phyloP scores from a whole-genome alignment of 768 basidiomycete genomes.

The Amanita pallidorosea region DNA sequence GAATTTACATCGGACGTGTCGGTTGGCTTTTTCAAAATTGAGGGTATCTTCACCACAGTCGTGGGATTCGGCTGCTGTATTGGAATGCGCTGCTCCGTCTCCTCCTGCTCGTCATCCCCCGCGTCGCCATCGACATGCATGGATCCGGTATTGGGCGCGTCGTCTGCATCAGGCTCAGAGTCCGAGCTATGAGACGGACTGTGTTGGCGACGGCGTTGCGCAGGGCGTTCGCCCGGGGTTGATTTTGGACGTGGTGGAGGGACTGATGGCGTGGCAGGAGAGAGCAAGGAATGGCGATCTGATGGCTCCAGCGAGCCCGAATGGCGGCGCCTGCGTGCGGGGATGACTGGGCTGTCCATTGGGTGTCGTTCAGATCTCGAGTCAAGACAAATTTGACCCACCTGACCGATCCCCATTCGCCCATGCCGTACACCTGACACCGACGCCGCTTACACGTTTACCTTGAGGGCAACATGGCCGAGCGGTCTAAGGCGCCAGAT shows the following conservation, averaged over 20 bases:
- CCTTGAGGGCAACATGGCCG: slow-evolving; percentile 30
- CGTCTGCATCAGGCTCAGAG: slow-evolving; percentile 20
- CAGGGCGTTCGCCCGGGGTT: slow-evolving; percentile 55
- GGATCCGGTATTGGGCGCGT: slow-evolving; percentile 4
- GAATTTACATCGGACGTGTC: neutral
- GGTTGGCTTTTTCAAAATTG: neutral
- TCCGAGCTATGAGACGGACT: slow-evolving; percentile 28
- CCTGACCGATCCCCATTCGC: too few relatives aligned
- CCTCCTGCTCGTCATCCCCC: slow-evolving; percentile 12
- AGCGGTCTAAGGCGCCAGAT: slow-evolving; percentile 54
- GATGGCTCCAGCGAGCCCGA: slow-evolving; percentile 40
- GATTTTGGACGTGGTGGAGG: slow-evolving; percentile 68
- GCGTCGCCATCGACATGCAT: slow-evolving; percentile 15
- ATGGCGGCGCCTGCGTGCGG: slow-evolving; percentile 50
- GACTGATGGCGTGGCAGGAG: slow-evolving; percentile 8
- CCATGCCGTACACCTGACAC: too few relatives aligned
- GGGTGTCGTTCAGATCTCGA: neutral
- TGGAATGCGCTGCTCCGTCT: neutral
- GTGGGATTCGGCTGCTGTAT: slow-evolving; percentile 3
- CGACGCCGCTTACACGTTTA: too few relatives aligned
- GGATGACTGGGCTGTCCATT: slow-evolving; percentile 13
- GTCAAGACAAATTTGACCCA: too few relatives aligned
- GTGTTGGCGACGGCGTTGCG: slow-evolving; percentile 33
- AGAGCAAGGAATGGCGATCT: slow-evolving; percentile 15
- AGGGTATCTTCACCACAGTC: neutral